Percentiles rank a stretch among this genome's conserved stretches.
phyloP scores from a whole-genome alignment of 768 basidiomycete genomes.

The Trametes villosa region DNA sequence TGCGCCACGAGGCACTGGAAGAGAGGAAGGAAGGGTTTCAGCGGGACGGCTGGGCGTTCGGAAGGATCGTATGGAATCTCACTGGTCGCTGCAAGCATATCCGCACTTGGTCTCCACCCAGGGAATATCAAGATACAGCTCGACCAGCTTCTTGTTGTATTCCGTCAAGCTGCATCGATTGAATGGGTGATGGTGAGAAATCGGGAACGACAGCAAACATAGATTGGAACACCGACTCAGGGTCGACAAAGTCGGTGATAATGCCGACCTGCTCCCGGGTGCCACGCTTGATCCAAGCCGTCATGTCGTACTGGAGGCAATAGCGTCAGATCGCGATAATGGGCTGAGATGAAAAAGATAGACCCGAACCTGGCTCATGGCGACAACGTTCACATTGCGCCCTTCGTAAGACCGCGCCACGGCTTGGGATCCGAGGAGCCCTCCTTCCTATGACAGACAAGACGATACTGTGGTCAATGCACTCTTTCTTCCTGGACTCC shows the following conservation, averaged over 20 bases:
- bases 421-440: slow-evolving; percentile 88
- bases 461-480: neutral
- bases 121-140: slow-evolving; percentile 82
- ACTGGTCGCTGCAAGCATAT: slow-evolving; percentile 96
- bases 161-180: slow-evolving; percentile 65
- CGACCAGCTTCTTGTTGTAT: slow-evolving; percentile 79
- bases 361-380: slow-evolving; percentile 75
- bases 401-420: slow-evolving; percentile 77
- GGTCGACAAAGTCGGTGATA: slow-evolving; percentile 82
- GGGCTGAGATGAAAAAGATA: slow-evolving; percentile 13
- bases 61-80: slow-evolving; percentile 33
- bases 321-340: slow-evolving; percentile 20
- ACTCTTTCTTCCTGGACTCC: neutral
- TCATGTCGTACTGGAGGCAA: slow-evolving; percentile 78
- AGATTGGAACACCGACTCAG: slow-evolving; percentile 23
- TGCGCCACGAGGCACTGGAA: slow-evolving; percentile 77
- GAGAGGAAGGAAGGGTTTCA: slow-evolving; percentile 25
- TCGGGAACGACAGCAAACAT: neutral
- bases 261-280: slow-evolving; percentile 71
- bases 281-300: slow-evolving; percentile 86
- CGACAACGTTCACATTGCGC: slow-evolving; percentile 66
- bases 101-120: slow-evolving; percentile 89
- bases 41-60: slow-evolving; percentile 29
- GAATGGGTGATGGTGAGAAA: slow-evolving; percentile 12
- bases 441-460: slow-evolving; percentile 63